Base-by-base conservation (phyloP, 1,284 basidiomycete species). In the Apiotrichum sp. region DNA sequence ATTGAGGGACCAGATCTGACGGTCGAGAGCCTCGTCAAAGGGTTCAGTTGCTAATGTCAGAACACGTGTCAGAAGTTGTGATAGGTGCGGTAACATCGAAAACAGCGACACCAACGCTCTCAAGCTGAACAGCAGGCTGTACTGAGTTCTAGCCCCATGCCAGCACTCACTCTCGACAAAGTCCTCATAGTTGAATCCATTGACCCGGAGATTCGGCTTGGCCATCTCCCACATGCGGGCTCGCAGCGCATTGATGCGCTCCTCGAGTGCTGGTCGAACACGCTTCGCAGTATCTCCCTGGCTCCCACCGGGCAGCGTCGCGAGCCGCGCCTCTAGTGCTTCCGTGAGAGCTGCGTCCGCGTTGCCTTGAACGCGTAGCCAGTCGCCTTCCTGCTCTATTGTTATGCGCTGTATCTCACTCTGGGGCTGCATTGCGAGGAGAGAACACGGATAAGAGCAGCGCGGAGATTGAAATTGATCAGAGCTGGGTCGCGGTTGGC, bases 21-120 rank as follows among this genome's bases (percentile, higher is more conserved):
- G 78, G 67, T 89, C 87, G 40, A 89, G 79, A 1, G 81, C 82
- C 71, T 91, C 88, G 67, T 91, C 88, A 67, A 89, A 91, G 5
- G 83, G 80, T 65, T 89, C 87, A 57, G 82, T 82, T 31, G 86
- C 86, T 87, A 63, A 43, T 5, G 51, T 62, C 38, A 58, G 55
- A 41, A 29, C 29, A 29, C 29, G 29, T 29, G 29, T 29, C 29
- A 3, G 29, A 29, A 29, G 29, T 29, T 29, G 29, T 29, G 29
- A 29, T 29, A 29, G 29, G 29, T 29, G 29, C 3, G 29, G 29
- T 29, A 29, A 29, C 29, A 3, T 29, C 29, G 29, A 29, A 29
- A 29, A 29, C 29, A 29, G 29, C 29, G 29, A 29, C 29, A 3
- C 29, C 29, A 29, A 29, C 29, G 29, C 29, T 29, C 29, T 29